Base-by-base conservation (phyloP, 306 rosid species). In the Lablab purpureus region DNA sequence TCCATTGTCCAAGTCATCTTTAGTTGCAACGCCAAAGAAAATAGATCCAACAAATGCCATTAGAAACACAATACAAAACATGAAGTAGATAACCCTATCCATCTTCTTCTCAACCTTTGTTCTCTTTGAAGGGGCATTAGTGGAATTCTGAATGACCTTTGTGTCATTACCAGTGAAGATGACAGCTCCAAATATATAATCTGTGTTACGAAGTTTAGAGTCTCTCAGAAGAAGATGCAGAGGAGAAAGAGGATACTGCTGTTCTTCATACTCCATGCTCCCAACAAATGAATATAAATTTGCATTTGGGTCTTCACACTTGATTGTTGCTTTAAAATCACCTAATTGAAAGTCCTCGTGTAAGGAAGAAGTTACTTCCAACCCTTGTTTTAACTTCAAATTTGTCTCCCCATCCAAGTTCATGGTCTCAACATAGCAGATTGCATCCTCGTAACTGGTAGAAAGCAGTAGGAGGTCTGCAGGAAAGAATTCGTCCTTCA, bases 331-430 rank as follows among this genome's bases (percentile, higher is more conserved):
- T 46, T 77, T 88, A 71, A 91, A 95, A 30, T 81, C 80, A 2
- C 47, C 12, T 75, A 93, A 87, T 69, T 83, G 28, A 13, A 74
- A 56, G 34, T 92, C 93, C 43, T 90, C 93, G 0, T 76, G 86
- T 77, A 91, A 74, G 71, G 68, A 82, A 25, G 91, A 93, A 67
- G 96, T 91, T 40, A 83, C 92, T 73, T 90, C 99, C 89, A 93
- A 88, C 21, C 88, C 96, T 82, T 95, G 98, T 79, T 93, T 95
- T 67, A 91, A 28, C 85, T 95, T 95, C 56, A 95, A 81, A 86
- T 95, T 95, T 77, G 99, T 95, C 90, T 95, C 99, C 10, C 99
- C 98, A 64, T 95, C 99, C 71, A 95, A 94, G 84, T 89, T 95
- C 99, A 91, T 95, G 28, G 99, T 95, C 87, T 95, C 98, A 30